Evolutionary conservation across 805 yeast species (phyloP).

Genomic region (Candida hispaniensis): DNA sequence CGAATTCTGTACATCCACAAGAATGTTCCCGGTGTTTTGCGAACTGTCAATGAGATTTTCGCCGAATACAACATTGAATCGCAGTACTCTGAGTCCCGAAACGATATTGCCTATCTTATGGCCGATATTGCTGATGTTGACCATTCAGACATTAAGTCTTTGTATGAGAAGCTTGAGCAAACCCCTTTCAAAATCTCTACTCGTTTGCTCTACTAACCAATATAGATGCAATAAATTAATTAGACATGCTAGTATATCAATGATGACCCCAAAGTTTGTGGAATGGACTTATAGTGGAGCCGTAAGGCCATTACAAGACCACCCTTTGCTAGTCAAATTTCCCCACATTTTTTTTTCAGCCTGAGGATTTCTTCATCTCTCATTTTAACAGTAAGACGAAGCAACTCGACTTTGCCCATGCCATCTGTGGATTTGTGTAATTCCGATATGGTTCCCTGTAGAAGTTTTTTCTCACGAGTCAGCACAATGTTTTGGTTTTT

Average conservation of each 20-base stretch:
- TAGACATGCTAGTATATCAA: too few species aligned
- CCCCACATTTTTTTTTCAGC: conserved; percentile 14
- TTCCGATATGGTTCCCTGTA: conserved; percentile 13
- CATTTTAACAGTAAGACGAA: conserved; percentile 8
- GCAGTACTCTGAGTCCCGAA: conserved; percentile 95
- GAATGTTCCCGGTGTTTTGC: conserved; percentile 97
- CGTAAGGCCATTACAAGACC: too few species aligned
- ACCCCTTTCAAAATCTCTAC: conserved; percentile 88
- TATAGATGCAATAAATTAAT: conserved; percentile 10
- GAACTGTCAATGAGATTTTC: conserved; percentile 91
- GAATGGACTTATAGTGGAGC: too few species aligned
- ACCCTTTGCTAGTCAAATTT: conserved; percentile 13
- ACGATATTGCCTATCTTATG: conserved; percentile 94
- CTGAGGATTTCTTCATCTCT: conserved; percentile 14
- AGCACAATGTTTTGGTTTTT: conserved; percentile 1
- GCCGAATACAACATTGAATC: conserved; percentile 93
- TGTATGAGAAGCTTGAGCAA: conserved; percentile 74
- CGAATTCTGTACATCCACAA: conserved; percentile 94
- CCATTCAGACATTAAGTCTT: conserved; percentile 66
- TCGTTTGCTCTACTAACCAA: conserved; percentile 64
- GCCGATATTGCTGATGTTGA: conserved; percentile 89
- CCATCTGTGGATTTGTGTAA: conserved; percentile 15
- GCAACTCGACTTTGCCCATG: conserved; percentile 13
- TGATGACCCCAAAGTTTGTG: too few species aligned
- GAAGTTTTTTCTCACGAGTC: conserved; percentile 10